Base-by-base conservation (phyloP, 2,329 filamentous ascomycete genomes). In the Dissoconium aciculare region DNA sequence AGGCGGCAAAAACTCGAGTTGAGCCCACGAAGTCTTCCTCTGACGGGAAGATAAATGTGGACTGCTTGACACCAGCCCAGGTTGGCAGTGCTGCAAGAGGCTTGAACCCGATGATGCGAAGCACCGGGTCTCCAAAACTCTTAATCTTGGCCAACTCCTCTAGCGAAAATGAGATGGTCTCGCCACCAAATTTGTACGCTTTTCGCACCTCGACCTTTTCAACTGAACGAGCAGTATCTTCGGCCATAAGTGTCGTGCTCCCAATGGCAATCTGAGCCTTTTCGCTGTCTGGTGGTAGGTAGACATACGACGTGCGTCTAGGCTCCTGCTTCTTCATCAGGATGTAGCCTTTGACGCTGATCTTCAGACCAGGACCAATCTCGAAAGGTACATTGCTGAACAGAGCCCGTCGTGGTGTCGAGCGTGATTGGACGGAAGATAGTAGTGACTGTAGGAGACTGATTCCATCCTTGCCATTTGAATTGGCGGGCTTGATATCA, bases 61-160 rank as follows among this genome's bases (percentile, higher is more conserved):
- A 81, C 45, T 85, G 84, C 49, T 80, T 82, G 28, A 81, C 66
- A 17, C 81, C 84, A 2, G 83, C 81, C 84, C 87, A 94, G 11
- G 78, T 64, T 0, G 80, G 79, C 2, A 94, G 62, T 46, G 71
- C 61, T 1, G 69, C 71, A 15, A 80, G 63, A 5, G 82, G 73
- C 52, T 95, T 98, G 66, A 98, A 98, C 4, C 89, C 89, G 34
- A 98, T 78, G 41, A 98, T 78, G 4, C 84, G 76, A 34, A 98
- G 78, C 9, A 81, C 64, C 0, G 83, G 81, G 2, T 78, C 67
- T 3, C 85, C 87, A 45, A 93, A 93, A 42, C 81, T 63, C 38
- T 76, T 75, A 35, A 98, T 65, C 12, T 68, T 60, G 35, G 76
- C 77, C 37, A 87, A 73, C 52, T 98, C 87, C 17, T 94, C 84